A percentile compares a stretch with the other conserved stretches of the same genome.
phyloP scores from a whole-genome alignment of 139 green algal species.

The Chlorella sp. region DNA sequence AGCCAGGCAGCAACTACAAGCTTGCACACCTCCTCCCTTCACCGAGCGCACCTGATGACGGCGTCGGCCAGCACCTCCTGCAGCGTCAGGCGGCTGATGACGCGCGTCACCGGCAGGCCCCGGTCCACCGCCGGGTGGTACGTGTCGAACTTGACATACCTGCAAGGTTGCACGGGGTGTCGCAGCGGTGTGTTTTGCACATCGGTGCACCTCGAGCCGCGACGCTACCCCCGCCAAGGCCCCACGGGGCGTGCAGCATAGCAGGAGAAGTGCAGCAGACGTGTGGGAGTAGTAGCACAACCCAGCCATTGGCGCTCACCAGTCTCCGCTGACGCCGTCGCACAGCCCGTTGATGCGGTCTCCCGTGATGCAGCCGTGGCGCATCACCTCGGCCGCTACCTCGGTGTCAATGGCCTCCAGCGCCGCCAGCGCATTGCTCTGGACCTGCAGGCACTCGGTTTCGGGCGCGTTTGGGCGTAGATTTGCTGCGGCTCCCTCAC shows the following conservation, averaged over 20 bases:
- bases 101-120: conserved; percentile 89
- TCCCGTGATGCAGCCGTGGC: conserved; percentile 75
- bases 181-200: background rate
- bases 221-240: too few relatives aligned
- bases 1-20: too few relatives aligned
- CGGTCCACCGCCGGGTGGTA: conserved; percentile 84
- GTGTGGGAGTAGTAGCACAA: too few relatives aligned
- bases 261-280: too few relatives aligned
- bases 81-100: conserved; percentile 81
- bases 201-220: too few relatives aligned
- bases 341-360: conserved; percentile 88
- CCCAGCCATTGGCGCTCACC: conserved; percentile 50
- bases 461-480: too few relatives aligned
- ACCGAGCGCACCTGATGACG: conserved; percentile 21
- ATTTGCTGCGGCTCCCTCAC: too few relatives aligned
- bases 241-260: too few relatives aligned
- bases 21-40: too few relatives aligned
- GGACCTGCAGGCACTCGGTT: too few relatives aligned
- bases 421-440: conserved; percentile 83
- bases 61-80: conserved; percentile 62
- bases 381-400: conserved; percentile 59
- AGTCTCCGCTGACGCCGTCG: conserved; percentile 86
- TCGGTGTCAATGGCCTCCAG: conserved; percentile 77
- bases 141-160: conserved; percentile 98
- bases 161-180: conserved; percentile 14